A percentile compares a stretch with the other conserved stretches of the same genome.
Conservation (phyloP, 1,139 yeast species). For the Pichia sp. region DNA sequence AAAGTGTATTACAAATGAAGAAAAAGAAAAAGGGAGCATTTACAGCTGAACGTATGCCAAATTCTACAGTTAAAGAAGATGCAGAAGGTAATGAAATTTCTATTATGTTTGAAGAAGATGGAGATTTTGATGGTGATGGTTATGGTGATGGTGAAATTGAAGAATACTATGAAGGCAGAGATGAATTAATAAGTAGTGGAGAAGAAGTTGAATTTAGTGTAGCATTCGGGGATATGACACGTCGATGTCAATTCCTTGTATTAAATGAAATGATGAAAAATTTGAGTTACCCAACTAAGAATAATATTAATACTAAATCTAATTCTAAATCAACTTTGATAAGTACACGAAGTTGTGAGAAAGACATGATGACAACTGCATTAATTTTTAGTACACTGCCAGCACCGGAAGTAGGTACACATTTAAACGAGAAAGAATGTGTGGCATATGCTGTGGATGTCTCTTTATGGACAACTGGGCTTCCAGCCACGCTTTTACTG, state of each 20-base stretch:
- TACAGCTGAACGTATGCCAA: slow-evolving; percentile 73
- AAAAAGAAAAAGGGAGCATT: slow-evolving; percentile 40
- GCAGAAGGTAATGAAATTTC: slow-evolving; percentile 60
- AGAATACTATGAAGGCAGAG: no score
- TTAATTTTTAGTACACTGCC: slow-evolving; percentile 87
- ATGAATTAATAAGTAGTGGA: no score
- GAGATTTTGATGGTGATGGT: neutral
- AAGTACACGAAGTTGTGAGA: no score
- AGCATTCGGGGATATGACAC: slow-evolving; percentile 54
- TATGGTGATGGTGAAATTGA: no score
- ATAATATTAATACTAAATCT: no score
- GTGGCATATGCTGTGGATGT: slow-evolving; percentile 70
- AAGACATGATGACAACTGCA: no score
- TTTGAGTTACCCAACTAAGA: neutral
- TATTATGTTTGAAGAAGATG: slow-evolving; percentile 36
- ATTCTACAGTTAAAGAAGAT: slow-evolving; percentile 62
- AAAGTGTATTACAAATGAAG: slow-evolving; percentile 1
- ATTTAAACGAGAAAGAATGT: slow-evolving; percentile 60
- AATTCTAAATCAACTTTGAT: no score
- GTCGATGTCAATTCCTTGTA: slow-evolving; percentile 84
- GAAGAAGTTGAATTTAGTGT: slow-evolving; percentile 3
- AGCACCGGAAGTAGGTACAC: slow-evolving; percentile 79
- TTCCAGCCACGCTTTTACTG: slow-evolving; percentile 76
- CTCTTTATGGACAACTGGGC: slow-evolving; percentile 70
- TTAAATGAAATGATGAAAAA: slow-evolving; percentile 65